These are phyloP conservation scores for Trichophyton simii DNA, from an alignment of 2,329 filamentous ascomycete species.

Conservation along the genomic window DNA sequence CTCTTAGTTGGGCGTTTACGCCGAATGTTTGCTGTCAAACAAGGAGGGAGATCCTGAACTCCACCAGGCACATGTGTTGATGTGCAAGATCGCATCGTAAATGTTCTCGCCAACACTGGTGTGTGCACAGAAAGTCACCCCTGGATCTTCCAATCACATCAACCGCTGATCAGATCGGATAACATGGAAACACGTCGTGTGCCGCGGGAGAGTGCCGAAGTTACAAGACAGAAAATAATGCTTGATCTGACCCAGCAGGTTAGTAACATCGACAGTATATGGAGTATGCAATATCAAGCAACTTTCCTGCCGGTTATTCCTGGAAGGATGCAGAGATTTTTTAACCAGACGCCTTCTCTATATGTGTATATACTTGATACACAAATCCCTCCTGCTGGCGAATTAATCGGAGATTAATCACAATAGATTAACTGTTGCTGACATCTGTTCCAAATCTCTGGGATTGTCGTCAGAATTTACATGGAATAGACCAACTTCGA, in stretches of 20 bases:
- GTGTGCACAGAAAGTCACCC: constrained; percentile 62
- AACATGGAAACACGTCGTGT: constrained; percentile 82
- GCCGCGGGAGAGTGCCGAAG: constrained; percentile 70
- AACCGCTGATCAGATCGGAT: constrained; percentile 74
- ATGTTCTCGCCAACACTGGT: constrained; percentile 61
- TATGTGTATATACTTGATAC: too few relatives aligned
- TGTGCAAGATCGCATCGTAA: constrained; percentile 80
- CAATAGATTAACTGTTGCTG: background rate
- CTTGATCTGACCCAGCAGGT: constrained; percentile 55
- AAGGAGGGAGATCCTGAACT: constrained; percentile 71
- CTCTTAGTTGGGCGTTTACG: constrained; percentile 54
- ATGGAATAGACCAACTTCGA: background rate
- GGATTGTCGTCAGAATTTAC: background rate
- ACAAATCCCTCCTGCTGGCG: too few relatives aligned
- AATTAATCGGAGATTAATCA: background rate
- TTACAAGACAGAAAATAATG: constrained; percentile 82
- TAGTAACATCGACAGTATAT: constrained; percentile 45
- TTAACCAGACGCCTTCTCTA: constrained; percentile 4
- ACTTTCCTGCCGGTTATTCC: constrained; percentile 51
- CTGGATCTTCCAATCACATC: constrained; percentile 60
- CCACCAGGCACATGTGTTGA: constrained; percentile 66
- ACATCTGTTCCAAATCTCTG: background rate
- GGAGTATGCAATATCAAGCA: background rate
- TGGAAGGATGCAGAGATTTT: constrained; percentile 88
- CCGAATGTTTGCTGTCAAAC: constrained; percentile 89